Evolutionary conservation across 139 green algal species (phyloP).

Genomic region (Eudorina sp.): DNA sequence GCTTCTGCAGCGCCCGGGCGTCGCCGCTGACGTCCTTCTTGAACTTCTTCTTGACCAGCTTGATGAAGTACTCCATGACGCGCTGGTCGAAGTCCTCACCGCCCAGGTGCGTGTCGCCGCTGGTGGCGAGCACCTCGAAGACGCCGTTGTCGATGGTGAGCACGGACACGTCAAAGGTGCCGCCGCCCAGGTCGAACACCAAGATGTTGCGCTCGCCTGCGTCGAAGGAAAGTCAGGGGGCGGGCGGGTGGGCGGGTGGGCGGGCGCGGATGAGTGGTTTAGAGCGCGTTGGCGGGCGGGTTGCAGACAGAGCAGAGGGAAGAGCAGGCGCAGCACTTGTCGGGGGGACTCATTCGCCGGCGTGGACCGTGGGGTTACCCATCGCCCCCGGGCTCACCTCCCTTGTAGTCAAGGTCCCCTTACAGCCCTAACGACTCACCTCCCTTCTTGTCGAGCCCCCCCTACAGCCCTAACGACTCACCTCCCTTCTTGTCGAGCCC

Average conservation of each 20-base stretch:
- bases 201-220: conserved; percentile 84
- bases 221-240: neutral
- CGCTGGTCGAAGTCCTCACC: conserved; percentile 97
- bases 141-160: conserved; percentile 93
- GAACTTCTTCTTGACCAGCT: conserved; percentile 96
- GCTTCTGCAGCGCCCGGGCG: conserved; percentile 90
- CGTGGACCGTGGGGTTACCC: too few species aligned
- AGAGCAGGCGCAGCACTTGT: too few species aligned
- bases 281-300: too few species aligned
- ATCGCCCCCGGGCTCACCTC: too few species aligned
- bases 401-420: too few species aligned
- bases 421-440: too few species aligned
- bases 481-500: conserved; percentile 82
- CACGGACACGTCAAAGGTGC: conserved; percentile 97
- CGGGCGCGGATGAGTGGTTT: too few species aligned
- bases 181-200: conserved; percentile 96
- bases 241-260: too few species aligned
- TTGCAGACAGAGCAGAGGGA: too few species aligned
- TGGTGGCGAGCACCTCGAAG: conserved; percentile 89
- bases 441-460: too few species aligned
- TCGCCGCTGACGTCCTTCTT: conserved; percentile 89
- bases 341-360: too few species aligned
- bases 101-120: conserved; percentile 95
- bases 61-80: conserved; percentile 98
- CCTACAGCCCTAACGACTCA: too few species aligned